phyloP scores from a whole-genome alignment of 1,284 basidiomycete species.

The Takashimella koratensis region DNA sequence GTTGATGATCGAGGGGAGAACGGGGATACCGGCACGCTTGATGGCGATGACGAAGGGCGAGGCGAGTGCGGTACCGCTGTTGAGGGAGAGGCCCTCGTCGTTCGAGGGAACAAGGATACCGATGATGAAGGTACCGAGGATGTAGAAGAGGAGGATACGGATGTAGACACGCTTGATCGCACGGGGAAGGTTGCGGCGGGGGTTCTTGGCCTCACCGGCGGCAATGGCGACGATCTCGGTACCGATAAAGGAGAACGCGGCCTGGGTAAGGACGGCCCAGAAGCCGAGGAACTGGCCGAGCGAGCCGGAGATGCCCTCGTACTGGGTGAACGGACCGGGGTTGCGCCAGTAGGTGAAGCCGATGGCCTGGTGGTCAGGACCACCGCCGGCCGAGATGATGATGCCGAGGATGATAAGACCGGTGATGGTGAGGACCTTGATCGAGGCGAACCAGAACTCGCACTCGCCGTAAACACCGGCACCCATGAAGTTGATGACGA shows the following conservation, averaged over 20 bases:
- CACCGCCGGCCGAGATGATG: conserved; percentile 57
- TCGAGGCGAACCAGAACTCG: conserved; percentile 56
- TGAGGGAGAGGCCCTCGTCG: conserved; percentile 57
- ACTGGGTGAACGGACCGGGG: conserved; percentile 50
- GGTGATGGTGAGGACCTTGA: conserved; percentile 73
- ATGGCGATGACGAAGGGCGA: conserved; percentile 78
- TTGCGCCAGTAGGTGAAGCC: conserved; percentile 52
- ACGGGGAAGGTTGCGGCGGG: conserved; percentile 69
- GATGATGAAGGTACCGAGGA: conserved; percentile 59
- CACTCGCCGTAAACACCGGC: conserved; percentile 41
- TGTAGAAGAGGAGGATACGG: conserved; percentile 71
- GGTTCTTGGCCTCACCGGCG: conserved; percentile 55
- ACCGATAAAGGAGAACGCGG: conserved; percentile 19
- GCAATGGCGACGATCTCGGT: conserved; percentile 50
- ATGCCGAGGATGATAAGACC: conserved; percentile 57
- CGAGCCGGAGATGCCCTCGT: conserved; percentile 51
- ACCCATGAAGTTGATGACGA: conserved; percentile 44
- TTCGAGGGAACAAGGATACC: conserved; percentile 72
- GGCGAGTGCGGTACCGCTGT: conserved; percentile 59
- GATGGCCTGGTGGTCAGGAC: conserved; percentile 41
- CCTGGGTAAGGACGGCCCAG: conserved; percentile 16
- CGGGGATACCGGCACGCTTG: conserved; percentile 66
- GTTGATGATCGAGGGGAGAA: conserved; percentile 61
- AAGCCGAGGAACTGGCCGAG: conserved; percentile 28
- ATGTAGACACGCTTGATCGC: conserved; percentile 72